Evolutionary conservation across 257 asterid genomes (phyloP).

Genomic region (Forsythia viridissima): DNA sequence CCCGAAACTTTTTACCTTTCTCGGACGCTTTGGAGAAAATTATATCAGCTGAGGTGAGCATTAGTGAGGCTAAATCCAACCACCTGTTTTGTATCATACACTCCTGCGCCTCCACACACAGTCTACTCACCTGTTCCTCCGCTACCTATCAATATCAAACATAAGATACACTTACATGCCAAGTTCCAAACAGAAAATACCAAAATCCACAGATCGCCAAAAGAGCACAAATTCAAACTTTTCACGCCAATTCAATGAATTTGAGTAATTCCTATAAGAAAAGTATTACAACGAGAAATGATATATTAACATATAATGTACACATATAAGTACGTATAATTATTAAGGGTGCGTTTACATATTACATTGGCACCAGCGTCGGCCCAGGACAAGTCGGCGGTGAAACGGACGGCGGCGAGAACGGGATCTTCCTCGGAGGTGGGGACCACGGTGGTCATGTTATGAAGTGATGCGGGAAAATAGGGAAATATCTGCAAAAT

Average conservation of each 20-base stretch:
- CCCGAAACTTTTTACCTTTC: conserved; percentile 55
- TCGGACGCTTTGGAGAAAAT: conserved; percentile 86
- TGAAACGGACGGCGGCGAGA: conserved; percentile 77
- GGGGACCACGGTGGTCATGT: conserved; percentile 83
- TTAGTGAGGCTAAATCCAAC: conserved; percentile 84
- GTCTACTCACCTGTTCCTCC: conserved; percentile 72
- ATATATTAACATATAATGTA: too few species aligned
- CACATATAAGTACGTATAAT: background rate
- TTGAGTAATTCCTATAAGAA: too few species aligned
- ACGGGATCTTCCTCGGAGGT: conserved; percentile 89
- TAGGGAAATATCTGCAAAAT: conserved; percentile 12
- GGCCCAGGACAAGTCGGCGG: conserved; percentile 84
- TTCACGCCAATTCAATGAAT: background rate
- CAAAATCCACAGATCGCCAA: background rate
- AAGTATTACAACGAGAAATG: background rate
- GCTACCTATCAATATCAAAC: conserved; percentile 57
- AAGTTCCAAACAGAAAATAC: background rate
- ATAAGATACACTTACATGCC: background rate
- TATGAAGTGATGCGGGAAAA: background rate
- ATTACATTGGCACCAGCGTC: conserved; percentile 87
- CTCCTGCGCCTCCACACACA: conserved; percentile 80
- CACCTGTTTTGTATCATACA: conserved; percentile 65
- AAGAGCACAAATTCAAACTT: background rate
- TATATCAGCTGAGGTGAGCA: conserved; percentile 87
- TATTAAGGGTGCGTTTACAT: background rate